Evolutionary conservation across 2,329 filamentous ascomycete genomes (phyloP), one percentile per base, ranked within the genome.

Genomic region (Pestalotiopsis sp.): DNA sequence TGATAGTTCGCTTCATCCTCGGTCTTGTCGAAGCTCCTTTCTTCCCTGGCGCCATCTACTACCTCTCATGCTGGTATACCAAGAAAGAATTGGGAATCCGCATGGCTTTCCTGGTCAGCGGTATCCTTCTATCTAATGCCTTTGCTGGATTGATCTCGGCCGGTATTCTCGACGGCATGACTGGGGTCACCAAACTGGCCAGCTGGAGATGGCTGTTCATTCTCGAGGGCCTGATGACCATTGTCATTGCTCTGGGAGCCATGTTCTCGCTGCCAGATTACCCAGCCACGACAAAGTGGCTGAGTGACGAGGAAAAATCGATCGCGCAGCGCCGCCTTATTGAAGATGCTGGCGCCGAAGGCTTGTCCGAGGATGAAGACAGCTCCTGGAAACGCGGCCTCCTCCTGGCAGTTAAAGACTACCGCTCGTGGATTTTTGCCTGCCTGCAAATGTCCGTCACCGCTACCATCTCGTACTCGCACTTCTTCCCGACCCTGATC

Each of bases 141-240:
- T 71, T 69, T 36, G 70, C 65, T 4, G 62, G 68, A 4, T 58
- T 69, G 13, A 45, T 71, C n/a, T 63, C 69, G 13, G 62, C 62
- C 2, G 70, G 66, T 3, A 71, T 71, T 36, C 57, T 65, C 11
- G n/a, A 36, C 20, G 68, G 68, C 20, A 68, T 68, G 67, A 39
- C 61, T 17, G 69, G 69, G 17, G 57, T 59, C 2, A 56, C 45
- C 2, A 9, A 9, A 17, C 14, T 56, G 12, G 45, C 41, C 4
- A 57, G 63, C 25, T 68, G 66, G 68, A 39, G 68, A 61, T 69
- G 68, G 65, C 41, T 70, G 41, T 70, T 70, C 59, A 70, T 70
- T 38, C 23, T 70, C 36, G 63, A 70, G 49, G 69, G 69, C 11
- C 36, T 65, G 3, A 64, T 52, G n/a, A 69, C 69, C 38, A 61